Evolutionary conservation across 331 rosid species (phyloP).

Genomic region (Spiraea crenata): DNA sequence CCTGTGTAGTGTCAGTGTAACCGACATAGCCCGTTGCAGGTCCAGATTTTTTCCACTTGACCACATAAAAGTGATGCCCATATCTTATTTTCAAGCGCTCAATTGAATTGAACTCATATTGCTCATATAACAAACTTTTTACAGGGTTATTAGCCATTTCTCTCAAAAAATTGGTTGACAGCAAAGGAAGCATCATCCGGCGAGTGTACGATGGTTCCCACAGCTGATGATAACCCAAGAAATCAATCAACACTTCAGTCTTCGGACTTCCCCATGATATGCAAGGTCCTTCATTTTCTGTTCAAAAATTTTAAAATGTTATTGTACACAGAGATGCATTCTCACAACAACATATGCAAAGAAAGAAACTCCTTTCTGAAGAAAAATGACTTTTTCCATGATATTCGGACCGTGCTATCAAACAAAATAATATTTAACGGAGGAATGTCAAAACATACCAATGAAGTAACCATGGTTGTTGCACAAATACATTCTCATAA

Average conservation of each 20-base stretch:
- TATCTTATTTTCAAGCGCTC: conserved; percentile 64
- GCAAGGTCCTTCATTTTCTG: conserved; percentile 55
- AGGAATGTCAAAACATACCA: conserved; percentile 40
- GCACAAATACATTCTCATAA: conserved; percentile 68
- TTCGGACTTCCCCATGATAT: conserved; percentile 64
- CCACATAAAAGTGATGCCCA: conserved; percentile 59
- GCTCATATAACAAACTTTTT: conserved; percentile 53
- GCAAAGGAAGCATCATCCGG: conserved; percentile 66
- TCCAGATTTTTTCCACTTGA: conserved; percentile 60
- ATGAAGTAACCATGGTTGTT: conserved; percentile 52
- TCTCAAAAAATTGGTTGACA: conserved; percentile 79
- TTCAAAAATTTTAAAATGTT: conserved; percentile 12
- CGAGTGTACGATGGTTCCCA: conserved; percentile 82
- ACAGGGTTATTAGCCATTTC: conserved; percentile 38
- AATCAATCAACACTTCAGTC: conserved; percentile 59
- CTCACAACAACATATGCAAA: not conserved
- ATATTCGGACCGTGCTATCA: conserved; percentile 5
- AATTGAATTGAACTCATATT: conserved; percentile 68
- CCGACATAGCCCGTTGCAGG: conserved; percentile 18
- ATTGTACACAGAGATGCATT: conserved; percentile 10
- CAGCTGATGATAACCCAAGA: conserved; percentile 60
- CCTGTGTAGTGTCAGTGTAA: conserved; percentile 26
- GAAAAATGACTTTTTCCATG: not conserved
- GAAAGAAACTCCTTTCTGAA: not conserved
- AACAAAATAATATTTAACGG: not conserved